These are phyloP conservation scores for Xylariaceae sp. DNA, from an alignment of 2,329 filamentous ascomycete genomes.

Conservation along the genomic window DNA sequence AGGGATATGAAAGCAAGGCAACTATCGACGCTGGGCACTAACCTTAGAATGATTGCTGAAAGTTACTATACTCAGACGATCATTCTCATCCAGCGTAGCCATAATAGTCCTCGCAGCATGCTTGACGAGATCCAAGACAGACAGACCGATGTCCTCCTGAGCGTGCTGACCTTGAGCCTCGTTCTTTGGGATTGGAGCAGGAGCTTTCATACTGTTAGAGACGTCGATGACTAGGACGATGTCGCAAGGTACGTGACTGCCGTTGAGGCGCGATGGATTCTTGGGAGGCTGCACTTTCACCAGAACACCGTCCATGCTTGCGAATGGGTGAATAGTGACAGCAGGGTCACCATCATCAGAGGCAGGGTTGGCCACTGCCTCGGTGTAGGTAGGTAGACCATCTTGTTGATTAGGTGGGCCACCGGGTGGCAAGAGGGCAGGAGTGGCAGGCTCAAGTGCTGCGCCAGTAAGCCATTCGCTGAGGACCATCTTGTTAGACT, in stretches of 20 bases:
- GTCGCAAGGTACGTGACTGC: conserved; percentile 49
- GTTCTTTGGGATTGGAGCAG: conserved; percentile 43
- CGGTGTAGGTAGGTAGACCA: too few relatives aligned
- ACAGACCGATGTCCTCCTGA: conserved; percentile 46
- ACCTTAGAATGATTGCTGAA: conserved; percentile 42
- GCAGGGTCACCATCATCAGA: too few relatives aligned
- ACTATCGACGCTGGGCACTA: too few relatives aligned
- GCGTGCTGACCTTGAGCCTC: conserved; percentile 30
- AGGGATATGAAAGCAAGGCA: too few relatives aligned
- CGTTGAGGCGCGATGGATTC: conserved; percentile 26
- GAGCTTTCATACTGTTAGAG: conserved; percentile 51
- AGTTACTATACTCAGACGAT: conserved; percentile 56
- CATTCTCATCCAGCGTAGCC: conserved; percentile 49
- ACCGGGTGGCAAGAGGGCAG: too few relatives aligned
- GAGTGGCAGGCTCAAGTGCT: too few relatives aligned
- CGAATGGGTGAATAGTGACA: conserved; percentile 37
- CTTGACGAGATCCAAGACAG: conserved; percentile 56
- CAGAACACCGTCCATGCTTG: conserved; percentile 38
- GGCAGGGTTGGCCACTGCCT: too few relatives aligned
- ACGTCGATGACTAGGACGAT: conserved; percentile 61
- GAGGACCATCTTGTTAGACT: too few relatives aligned
- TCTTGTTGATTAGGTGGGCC: too few relatives aligned
- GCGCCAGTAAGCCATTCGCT: too few relatives aligned
- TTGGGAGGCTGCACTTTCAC: conserved; percentile 45
- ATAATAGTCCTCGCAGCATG: conserved; percentile 57